Conservation (phyloP, 2,329 filamentous ascomycete genomes). For the Fusarium citri region DNA sequence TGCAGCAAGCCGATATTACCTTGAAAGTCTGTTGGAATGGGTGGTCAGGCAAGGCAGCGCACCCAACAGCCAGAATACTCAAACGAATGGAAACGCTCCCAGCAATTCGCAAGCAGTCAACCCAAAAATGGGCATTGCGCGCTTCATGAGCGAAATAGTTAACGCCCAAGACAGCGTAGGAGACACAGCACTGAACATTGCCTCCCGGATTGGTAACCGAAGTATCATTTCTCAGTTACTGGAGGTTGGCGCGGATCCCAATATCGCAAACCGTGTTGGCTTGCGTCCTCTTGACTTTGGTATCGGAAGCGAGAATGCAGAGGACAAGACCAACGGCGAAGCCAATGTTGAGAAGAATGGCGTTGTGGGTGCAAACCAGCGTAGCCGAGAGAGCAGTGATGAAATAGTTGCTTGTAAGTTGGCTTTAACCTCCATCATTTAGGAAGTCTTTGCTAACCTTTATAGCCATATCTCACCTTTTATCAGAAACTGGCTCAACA, state of each 20-base stretch:
- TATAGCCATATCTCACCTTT: slow-evolving; percentile 81
- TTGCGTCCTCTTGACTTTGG: slow-evolving; percentile 94
- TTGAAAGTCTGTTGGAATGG: slow-evolving; percentile 94
- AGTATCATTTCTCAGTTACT: slow-evolving; percentile 97
- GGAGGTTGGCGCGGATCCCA: slow-evolving; percentile 94
- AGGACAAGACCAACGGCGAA: slow-evolving; percentile 59
- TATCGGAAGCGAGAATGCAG: slow-evolving; percentile 75
- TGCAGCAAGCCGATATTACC: slow-evolving; percentile 92
- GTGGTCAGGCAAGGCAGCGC: slow-evolving; percentile 86
- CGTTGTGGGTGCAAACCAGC: slow-evolving; percentile 60
- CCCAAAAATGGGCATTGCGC: slow-evolving; percentile 84
- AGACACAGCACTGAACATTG: slow-evolving; percentile 94
- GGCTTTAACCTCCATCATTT: neutral
- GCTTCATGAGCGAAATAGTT: slow-evolving; percentile 97
- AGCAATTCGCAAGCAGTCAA: slow-evolving; percentile 56
- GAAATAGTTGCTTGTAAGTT: slow-evolving; percentile 83
- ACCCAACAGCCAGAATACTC: slow-evolving; percentile 62
- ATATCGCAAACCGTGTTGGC: slow-evolving; percentile 89
- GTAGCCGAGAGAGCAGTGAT: slow-evolving; percentile 78
- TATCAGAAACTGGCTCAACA: slow-evolving; percentile 81
- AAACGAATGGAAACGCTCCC: slow-evolving; percentile 49
- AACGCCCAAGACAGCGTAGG: slow-evolving; percentile 94
- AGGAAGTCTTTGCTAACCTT: neutral
- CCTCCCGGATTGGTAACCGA: slow-evolving; percentile 89
- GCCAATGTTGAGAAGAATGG: slow-evolving; percentile 58